Evolutionary conservation across 1,284 basidiomycete genomes (phyloP), one percentile per base, ranked within the genome.

Genomic region (Leccinum ponderosum): DNA sequence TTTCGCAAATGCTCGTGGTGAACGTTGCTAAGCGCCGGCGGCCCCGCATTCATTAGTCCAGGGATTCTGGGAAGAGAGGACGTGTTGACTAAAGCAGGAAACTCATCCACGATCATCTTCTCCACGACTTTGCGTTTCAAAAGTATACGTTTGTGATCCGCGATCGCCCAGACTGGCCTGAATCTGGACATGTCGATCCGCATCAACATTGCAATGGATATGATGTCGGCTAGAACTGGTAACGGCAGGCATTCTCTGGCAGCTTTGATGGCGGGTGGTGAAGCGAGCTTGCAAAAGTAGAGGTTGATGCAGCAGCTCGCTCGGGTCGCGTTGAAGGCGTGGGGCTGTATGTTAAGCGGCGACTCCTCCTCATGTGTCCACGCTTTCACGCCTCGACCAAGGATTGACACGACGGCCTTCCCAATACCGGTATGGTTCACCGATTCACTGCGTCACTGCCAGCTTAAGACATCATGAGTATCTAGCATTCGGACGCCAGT

Each of bases 131-230:
- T 27, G 27, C 27, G 6, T 27, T 7, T 27, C 27, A 27, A 27
- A 27, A 27, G 27, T 27, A 27, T 27, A 27, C 27, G 27, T 27
- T 27, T 27, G 25, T 29, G 27, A 29, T 29, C 86, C 2, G 76
- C 79, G 0, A 64, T 77, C 3, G 70, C 80, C 29, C 29, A 1
- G 29, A 31, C 9, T 31, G 9, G 29, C 29, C 29, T 9, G 29
- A 31, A 31, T 31, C 29, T 31, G 9, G 29, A 31, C 8, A 31
- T 9, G 8, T 31, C 3, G 29, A 31, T 83, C 6, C 71, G 71
- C 22, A 71, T 86, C 17, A 61, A 65, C 12, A 67, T 72, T 25
- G 83, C 75, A 0, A 70, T 84, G n/a, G 82, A 86, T 61, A 68
- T 87, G 50, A 69, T 84, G 33, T 80, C 81, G 0, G 60, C 68